These are phyloP conservation scores for Aureobasidium sp. DNA, from an alignment of 2,329 filamentous ascomycete genomes.

Conservation along the genomic window DNA sequence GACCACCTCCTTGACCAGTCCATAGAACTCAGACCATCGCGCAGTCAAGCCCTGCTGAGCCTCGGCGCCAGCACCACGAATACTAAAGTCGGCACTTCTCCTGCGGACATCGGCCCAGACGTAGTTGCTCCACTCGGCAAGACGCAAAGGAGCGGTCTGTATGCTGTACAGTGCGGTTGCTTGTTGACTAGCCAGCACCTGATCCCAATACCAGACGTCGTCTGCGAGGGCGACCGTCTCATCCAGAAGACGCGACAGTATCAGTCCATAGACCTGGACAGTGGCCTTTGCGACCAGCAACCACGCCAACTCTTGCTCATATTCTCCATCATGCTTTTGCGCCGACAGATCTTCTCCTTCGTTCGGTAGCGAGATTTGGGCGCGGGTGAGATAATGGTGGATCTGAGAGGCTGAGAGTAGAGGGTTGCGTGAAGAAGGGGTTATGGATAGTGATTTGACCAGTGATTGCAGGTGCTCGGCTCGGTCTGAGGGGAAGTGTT, in stretches of 20 bases:
- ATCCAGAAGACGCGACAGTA: conserved; percentile 68
- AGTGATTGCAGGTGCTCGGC: conserved; percentile 24
- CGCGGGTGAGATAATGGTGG: conserved; percentile 12
- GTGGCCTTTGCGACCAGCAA: conserved; percentile 83
- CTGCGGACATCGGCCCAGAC: conserved; percentile 56
- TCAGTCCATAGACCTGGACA: conserved; percentile 77
- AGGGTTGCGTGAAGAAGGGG: conserved; percentile 13
- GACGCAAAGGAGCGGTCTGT: conserved; percentile 70
- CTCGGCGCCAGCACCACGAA: conserved; percentile 22
- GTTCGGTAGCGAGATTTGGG: neutral
- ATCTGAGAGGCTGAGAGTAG: conserved; percentile 13
- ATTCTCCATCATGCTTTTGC: conserved; percentile 30
- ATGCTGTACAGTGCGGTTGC: conserved; percentile 76
- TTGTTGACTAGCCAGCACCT: conserved; percentile 68
- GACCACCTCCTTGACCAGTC: conserved; percentile 67
- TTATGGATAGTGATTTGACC: conserved; percentile 16
- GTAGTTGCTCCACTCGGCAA: conserved; percentile 64
- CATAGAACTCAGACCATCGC: conserved; percentile 55
- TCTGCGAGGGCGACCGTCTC: conserved; percentile 77
- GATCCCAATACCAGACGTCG: conserved; percentile 94
- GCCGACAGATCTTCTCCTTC: conserved; percentile 4
- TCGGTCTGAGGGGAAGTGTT: conserved; percentile 20
- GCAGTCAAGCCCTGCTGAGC: conserved; percentile 24
- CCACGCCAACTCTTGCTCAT: conserved; percentile 81
- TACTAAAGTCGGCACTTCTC: conserved; percentile 23